These are phyloP conservation scores for Aquilaria malaccensis DNA, from an alignment of 345 rosid species.

Conservation along the genomic window DNA sequence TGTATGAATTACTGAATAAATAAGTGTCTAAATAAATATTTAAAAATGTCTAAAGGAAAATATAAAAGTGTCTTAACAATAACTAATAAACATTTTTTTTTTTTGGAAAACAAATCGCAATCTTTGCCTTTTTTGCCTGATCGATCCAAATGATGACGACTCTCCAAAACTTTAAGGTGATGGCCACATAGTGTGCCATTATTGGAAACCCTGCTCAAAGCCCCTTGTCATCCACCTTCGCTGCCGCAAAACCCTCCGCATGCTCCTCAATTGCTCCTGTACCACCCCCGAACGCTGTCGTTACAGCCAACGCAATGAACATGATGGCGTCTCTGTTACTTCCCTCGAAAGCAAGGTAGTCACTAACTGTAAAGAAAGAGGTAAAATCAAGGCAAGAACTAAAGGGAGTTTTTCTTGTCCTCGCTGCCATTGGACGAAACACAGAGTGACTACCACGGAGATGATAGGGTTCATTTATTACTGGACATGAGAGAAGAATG, in stretches of 20 bases:
- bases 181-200: slow-evolving; percentile 75
- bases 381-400: slow-evolving; percentile 48
- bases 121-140: neutral
- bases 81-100: no score
- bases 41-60: no score
- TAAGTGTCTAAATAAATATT: no score
- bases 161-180: slow-evolving; percentile 77
- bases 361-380: slow-evolving; percentile 9
- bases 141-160: slow-evolving; percentile 37
- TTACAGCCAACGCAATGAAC: slow-evolving; percentile 15
- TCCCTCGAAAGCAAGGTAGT: slow-evolving; percentile 13
- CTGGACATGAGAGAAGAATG: slow-evolving; percentile 9
- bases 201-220: slow-evolving; percentile 58
- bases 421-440: slow-evolving; percentile 59
- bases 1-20: no score
- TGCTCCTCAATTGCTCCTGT: slow-evolving; percentile 50
- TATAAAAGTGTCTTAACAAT: no score
- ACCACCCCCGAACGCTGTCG: slow-evolving; percentile 30
- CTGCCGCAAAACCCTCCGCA: slow-evolving; percentile 85
- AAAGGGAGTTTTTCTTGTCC: slow-evolving; percentile 64
- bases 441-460: slow-evolving; percentile 13
- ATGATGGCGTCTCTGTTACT: slow-evolving; percentile 16
- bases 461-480: slow-evolving; percentile 26
- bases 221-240: slow-evolving; percentile 80
- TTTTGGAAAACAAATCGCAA: no score